Base-by-base conservation (phyloP, 306 rosid genomes). In the Vicia sativa region DNA sequence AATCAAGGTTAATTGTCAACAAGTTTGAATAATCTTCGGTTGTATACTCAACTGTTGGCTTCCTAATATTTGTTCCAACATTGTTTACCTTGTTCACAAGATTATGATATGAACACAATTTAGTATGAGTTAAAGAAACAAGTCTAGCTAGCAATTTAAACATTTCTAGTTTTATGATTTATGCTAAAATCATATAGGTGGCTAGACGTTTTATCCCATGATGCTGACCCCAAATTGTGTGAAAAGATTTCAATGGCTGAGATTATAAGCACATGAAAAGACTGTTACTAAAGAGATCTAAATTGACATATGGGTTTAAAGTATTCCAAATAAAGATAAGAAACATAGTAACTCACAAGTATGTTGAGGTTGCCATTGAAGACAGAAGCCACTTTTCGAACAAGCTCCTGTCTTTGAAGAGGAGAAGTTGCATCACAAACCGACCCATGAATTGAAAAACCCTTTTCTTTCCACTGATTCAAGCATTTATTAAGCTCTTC, bases 21-120 rank as follows among this genome's bases (percentile, higher is more conserved):
- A 93, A 0, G 18, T 37, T 59, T 10, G 86, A 77, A 73, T 68
- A 86, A 9, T 93, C 95, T 62, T 88, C 98, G 0, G 77, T 37
- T 43, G 91, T 83, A 74, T 71, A 93, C 78, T 88, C 90, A 68
- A 76, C 61, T 7, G 95, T 88, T 74, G 90, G 90, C 80, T 90
- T 93, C 79, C 97, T 85, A 42, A 80, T 49, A 80, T 85, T 93
- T 57, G 87, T 86, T 70, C 97, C 98, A 16, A 82, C 97, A 72
- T 90, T 93, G 78, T 85, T 93, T 65, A 88, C 87, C 99, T 90
- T 68, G 67, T 12, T 71, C 81, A 78, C 31, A 57, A 37, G 44
- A 70, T 19, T 14, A 67, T 37, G 56, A 45, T 18, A 68, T 21
- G n/a, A n/a, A n/a, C n/a, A n/a, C n/a, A n/a, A n/a, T n/a, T n/a